These are phyloP conservation scores for Trichosanthes truncata DNA, from an alignment of 306 rosid genomes.

Conservation along the genomic window DNA sequence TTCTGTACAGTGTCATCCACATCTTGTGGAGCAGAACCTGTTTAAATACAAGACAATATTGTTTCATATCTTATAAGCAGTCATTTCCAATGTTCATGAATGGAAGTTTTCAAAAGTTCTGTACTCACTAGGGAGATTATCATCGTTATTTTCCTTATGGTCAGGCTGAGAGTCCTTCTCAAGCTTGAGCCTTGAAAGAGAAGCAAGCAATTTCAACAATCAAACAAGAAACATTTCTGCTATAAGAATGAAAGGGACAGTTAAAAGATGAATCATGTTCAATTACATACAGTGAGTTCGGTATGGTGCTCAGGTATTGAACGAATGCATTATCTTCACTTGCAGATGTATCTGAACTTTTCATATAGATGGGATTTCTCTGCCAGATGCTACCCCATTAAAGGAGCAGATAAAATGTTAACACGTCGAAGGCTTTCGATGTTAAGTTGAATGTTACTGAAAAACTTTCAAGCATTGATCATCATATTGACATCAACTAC, in stretches of 20 bases:
- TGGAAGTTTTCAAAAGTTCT: neutral
- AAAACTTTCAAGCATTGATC: neutral
- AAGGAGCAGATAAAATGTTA: conserved; percentile 19
- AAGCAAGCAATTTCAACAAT: conserved; percentile 17
- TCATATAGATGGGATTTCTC: conserved; percentile 29
- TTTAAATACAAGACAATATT: conserved; percentile 10
- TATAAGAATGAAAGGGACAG: conserved; percentile 4
- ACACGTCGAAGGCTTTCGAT: neutral
- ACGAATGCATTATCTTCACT: conserved; percentile 32
- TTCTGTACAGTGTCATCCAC: conserved; percentile 12
- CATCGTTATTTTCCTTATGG: conserved; percentile 20
- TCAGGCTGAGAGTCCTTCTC: conserved; percentile 23
- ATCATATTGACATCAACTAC: neutral
- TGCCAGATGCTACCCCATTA: conserved; percentile 53
- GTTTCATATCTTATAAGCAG: neutral
- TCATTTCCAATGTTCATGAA: neutral
- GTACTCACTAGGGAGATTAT: conserved; percentile 41
- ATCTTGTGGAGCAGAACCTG: conserved; percentile 34
- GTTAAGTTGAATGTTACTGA: neutral
- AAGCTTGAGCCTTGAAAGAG: conserved; percentile 36
- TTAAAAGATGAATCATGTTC: neutral
- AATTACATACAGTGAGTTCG: conserved; percentile 37
- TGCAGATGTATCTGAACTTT: conserved; percentile 17
- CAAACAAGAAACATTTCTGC: neutral
- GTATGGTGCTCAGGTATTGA: conserved; percentile 30